Evolutionary conservation across 2,329 filamentous ascomycete genomes (phyloP).

Genomic region (Xylaria sp.): DNA sequence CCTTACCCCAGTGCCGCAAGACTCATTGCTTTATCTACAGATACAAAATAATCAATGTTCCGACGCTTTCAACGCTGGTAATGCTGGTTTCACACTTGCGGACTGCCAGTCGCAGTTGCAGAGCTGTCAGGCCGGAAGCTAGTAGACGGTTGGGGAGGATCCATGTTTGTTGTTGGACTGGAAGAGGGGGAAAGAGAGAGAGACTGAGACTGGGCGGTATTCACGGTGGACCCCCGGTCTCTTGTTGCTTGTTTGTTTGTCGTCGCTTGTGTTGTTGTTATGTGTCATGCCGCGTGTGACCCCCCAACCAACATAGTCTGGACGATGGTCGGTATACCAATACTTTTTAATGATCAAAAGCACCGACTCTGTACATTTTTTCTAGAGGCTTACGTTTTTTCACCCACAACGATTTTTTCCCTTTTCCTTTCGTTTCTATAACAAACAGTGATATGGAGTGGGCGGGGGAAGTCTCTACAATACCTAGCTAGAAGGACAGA

Average conservation of each 20-base stretch:
- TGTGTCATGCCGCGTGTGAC: conserved; percentile 27
- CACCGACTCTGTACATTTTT: conserved; percentile 25
- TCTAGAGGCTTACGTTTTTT: conserved; percentile 22
- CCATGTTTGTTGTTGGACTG: too few relatives aligned
- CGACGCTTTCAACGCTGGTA: conserved; percentile 57
- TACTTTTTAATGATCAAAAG: conserved; percentile 26
- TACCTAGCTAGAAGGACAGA: conserved; percentile 25
- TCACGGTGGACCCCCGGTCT: conserved; percentile 5
- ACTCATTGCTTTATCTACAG: neutral
- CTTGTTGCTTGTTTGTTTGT: conserved; percentile 21
- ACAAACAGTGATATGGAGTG: conserved; percentile 24
- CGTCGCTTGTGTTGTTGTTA: conserved; percentile 9
- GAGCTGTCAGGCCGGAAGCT: conserved; percentile 23
- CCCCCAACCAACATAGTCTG: conserved; percentile 24
- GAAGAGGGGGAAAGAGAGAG: too few relatives aligned
- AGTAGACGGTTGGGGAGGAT: conserved; percentile 8
- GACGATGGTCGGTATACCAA: conserved; percentile 23
- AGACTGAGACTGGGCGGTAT: conserved; percentile 7
- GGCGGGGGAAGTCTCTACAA: conserved; percentile 20
- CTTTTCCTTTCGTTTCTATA: too few relatives aligned
- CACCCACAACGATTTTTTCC: conserved; percentile 9
- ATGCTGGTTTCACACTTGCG: conserved; percentile 44
- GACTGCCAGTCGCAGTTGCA: conserved; percentile 58
- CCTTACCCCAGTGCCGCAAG: too few relatives aligned
- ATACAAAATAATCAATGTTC: conserved; percentile 65